Evolutionary conservation across 2,329 filamentous ascomycete genomes (phyloP), one percentile per base, ranked within the genome.

Genomic region (Chrysoporthe deuterocubensis): DNA sequence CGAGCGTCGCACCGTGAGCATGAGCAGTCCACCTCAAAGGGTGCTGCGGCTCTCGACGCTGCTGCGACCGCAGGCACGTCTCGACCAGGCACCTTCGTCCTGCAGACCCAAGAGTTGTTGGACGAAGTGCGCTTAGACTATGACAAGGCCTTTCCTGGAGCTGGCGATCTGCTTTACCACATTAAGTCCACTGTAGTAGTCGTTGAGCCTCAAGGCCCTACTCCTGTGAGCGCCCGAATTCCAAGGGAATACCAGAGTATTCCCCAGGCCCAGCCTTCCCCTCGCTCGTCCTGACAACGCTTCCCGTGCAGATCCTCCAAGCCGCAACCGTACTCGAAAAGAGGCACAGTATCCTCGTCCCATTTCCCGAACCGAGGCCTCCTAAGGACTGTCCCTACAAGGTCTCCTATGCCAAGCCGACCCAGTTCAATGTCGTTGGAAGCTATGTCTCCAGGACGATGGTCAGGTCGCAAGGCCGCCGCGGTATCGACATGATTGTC

Each of bases 361-460:
- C 96, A 0, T 97, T 93, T 75, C 93, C 95, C 18, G 85, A 90
- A n/a, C 94, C 94, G 21, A 88, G 84, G 62, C 94, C 95, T 1
- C 82, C 87, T 13, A 88, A 88, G 74, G 90, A 95, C 77, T 89
- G 89, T 43, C 91, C 92, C 64, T 97, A 97, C 80, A 94, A 93
- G 74, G 83, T 98, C 64, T 84, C 90, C 50, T 97, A 93, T 77
- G 85, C 85, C 58, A 90, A 88, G 75, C 95, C 96, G 2, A 80
- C 87, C 8, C 89, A 90, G 72, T 89, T 96, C 78, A 97, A 97
- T 75, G 91, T 97, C 34, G 90, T 95, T 43, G 96, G 96, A 62
- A 97, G 94, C 79, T 95, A 96, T 81, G 87, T 92, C 13, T 83
- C 92, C 63, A 90, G 88, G 77, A 94, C 90, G 2, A 90, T 93